Base-by-base conservation (phyloP, 2,329 filamentous ascomycete species). In the Tolypocladium cylindrosporum region DNA sequence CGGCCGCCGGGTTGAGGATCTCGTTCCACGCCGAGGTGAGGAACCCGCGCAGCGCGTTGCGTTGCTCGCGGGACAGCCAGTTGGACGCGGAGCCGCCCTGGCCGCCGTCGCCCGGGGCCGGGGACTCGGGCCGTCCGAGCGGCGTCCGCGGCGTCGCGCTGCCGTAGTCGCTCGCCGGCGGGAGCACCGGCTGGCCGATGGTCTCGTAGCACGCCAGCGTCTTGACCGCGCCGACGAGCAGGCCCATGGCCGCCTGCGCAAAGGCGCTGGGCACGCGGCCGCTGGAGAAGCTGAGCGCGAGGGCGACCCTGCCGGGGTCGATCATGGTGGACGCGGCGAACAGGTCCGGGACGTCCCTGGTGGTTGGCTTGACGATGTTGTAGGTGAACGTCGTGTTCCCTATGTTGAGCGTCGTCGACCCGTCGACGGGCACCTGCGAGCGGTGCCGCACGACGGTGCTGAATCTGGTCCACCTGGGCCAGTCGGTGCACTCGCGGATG, bases 391-490 rank as follows among this genome's bases (percentile, higher is more conserved):
- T 69, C 2, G 76, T 74, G 19, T 72, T 68, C 2, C 75, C 77
- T 2, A 82, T 72, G 59, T 75, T 74, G 63, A 81, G 65, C 9
- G 73, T 74, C 4, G 71, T 71, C 7, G 72, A 69, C 5, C 74
- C 73, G 51, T 75, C 72, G 16, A 64, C 57, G 2, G 63, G 61
- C 13, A 59, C 42, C 4, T 63, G 63, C 1, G 61, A 57, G 43
- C 77, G 74, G 60, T 84, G 80, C 54, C 82, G 77, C 2, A 85
- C 75, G 2, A 83, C 68, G 3, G 78, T 80, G 68, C 79, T 80
- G 67, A 83, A 80, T 1, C 74, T 76, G 3, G 77, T 79, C 73
- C 79, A 82, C 36, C 75, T 72, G 0, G 79, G 74, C 79, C 81
- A 84, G 6, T 75, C 65, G 3, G 81, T 83, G 64, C 80, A 84